Evolutionary conservation across 2,329 filamentous ascomycete species (phyloP).

Genomic region (Aspergillus oerlinghausenensis): DNA sequence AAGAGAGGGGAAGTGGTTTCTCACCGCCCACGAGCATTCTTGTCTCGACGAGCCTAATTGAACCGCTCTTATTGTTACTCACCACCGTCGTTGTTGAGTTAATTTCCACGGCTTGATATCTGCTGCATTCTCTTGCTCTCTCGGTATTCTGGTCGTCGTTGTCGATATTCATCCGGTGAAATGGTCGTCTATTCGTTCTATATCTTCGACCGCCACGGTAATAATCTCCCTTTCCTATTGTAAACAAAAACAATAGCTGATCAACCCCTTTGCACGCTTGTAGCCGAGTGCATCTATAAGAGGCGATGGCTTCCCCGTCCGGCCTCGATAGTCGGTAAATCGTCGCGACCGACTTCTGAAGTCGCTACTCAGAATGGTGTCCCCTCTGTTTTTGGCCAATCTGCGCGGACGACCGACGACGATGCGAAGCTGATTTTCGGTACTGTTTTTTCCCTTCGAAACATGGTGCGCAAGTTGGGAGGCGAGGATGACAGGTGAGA

Average conservation of each 20-base stretch:
- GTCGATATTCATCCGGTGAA: conserved; percentile 21
- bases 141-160: neutral
- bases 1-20: neutral
- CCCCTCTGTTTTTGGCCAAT: conserved; percentile 30
- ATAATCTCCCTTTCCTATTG: conserved; percentile 6
- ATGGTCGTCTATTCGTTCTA: conserved; percentile 98
- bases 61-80: neutral
- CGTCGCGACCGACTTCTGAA: conserved; percentile 47
- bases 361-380: conserved; percentile 42
- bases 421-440: conserved; percentile 97
- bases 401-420: conserved; percentile 59
- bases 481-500: conserved; percentile 73
- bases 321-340: conserved; percentile 42
- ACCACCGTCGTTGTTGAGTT: neutral
- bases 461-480: conserved; percentile 93
- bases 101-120: neutral
- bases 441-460: conserved; percentile 90
- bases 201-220: conserved; percentile 98
- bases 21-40: conserved; percentile 14
- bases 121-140: neutral
- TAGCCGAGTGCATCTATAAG: conserved; percentile 96
- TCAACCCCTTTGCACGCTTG: conserved; percentile 2
- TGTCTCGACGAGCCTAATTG: conserved; percentile 10
- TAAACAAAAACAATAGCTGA: conserved; percentile 3
- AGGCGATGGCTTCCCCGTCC: conserved; percentile 70